phyloP scores from a whole-genome alignment of 495 filamentous ascomycete genomes.

The Achaetomiella virescens region DNA sequence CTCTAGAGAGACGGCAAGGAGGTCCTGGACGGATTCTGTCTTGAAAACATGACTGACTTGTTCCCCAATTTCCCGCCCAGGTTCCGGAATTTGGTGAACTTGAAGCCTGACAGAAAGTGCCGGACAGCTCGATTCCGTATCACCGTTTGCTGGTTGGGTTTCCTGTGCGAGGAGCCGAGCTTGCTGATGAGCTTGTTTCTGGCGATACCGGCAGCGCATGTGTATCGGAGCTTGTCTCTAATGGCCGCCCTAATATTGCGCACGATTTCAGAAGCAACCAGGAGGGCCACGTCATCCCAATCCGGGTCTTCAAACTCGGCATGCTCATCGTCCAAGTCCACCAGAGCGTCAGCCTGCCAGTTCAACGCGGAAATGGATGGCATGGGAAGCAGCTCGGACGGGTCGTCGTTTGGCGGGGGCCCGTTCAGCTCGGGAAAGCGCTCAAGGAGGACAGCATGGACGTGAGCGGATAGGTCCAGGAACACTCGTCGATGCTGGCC shows the following conservation, averaged over 20 bases:
- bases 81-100: constrained; percentile 94
- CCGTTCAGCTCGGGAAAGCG: constrained; percentile 68
- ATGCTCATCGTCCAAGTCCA: constrained; percentile 67
- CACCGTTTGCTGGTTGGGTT: constrained; percentile 89
- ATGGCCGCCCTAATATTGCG: constrained; percentile 64
- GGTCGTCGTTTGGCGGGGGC: constrained; percentile 63
- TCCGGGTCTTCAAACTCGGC: constrained; percentile 77
- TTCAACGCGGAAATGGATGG: constrained; percentile 70
- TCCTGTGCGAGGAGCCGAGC: constrained; percentile 81
- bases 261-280: constrained; percentile 82
- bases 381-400: constrained; percentile 61
- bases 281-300: constrained; percentile 91
- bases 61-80: constrained; percentile 95
- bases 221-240: constrained; percentile 54
- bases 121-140: constrained; percentile 76
- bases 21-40: constrained; percentile 72
- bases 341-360: constrained; percentile 73
- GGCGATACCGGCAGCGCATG: constrained; percentile 82
- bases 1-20: constrained; percentile 66
- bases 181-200: constrained; percentile 95
- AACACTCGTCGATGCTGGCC: constrained; percentile 89
- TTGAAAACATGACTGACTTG: constrained; percentile 69
- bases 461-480: constrained; percentile 77
- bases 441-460: constrained; percentile 68
- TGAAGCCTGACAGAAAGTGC: constrained; percentile 76